These are phyloP conservation scores for Nicotiana knightiana DNA, from an alignment of 257 asterid genomes.

Conservation along the genomic window DNA sequence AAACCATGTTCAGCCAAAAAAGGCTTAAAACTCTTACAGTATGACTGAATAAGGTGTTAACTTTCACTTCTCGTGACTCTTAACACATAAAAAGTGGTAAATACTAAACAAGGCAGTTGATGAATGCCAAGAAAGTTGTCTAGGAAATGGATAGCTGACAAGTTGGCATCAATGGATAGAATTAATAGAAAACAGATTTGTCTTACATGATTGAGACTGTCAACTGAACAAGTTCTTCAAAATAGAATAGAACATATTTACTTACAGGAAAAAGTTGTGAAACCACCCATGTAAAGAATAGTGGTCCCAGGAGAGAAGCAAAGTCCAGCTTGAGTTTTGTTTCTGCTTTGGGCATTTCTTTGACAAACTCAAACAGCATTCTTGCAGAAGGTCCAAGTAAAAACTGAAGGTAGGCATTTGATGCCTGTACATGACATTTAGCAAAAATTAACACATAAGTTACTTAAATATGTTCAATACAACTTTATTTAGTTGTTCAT, in stretches of 20 bases:
- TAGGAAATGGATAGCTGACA: not conserved
- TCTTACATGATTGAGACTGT: not conserved
- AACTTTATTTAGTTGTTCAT: not conserved
- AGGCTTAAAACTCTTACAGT: not conserved
- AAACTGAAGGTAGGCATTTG: constrained; percentile 80
- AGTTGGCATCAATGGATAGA: not conserved
- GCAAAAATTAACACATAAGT: not conserved
- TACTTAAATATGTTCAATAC: not conserved
- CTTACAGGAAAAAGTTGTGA: constrained; percentile 87
- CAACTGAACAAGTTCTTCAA: not conserved
- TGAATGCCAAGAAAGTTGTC: not conserved
- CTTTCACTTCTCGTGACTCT: not conserved
- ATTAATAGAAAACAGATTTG: not conserved
- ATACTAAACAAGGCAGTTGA: not conserved
- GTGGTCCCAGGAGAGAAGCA: constrained; percentile 92
- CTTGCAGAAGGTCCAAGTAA: constrained; percentile 62
- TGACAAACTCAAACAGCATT: constrained; percentile 73
- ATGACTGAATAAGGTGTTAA: not conserved
- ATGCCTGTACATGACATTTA: constrained; percentile 49
- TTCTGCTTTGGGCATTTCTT: constrained; percentile 96
- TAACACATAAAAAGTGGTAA: not conserved
- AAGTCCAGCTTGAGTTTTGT: constrained; percentile 75
- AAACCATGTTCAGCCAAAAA: not conserved
- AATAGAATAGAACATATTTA: constrained; percentile 11
- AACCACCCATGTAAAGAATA: constrained; percentile 85